Conservation (phyloP, 768 basidiomycete species). For the Hemileccinum rubropunctum region DNA sequence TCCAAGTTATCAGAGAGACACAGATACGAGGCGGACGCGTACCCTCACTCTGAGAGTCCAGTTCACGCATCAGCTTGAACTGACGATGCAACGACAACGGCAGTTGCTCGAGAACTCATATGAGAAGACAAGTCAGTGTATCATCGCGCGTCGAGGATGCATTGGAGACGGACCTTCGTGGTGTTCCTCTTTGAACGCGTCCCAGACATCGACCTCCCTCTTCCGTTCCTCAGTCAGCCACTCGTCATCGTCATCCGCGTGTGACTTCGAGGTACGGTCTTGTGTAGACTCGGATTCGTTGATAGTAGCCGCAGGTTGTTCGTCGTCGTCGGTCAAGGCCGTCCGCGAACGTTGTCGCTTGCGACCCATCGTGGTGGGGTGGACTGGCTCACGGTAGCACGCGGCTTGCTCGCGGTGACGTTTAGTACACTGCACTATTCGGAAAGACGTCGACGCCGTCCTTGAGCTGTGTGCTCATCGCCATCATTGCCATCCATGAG, state of each 20-base stretch:
- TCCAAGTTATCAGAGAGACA: neutral
- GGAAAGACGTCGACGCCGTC: no score
- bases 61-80: constrained; percentile 65
- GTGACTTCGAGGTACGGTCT: constrained; percentile 3
- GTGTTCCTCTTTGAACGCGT: constrained; percentile 73
- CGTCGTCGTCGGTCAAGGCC: constrained; percentile 31
- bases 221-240: constrained; percentile 29
- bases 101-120: constrained; percentile 70
- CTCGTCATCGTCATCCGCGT: constrained; percentile 10
- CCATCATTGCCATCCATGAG: no score
- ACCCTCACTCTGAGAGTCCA: constrained; percentile 68
- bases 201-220: constrained; percentile 69
- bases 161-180: constrained; percentile 56
- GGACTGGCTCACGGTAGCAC: neutral
- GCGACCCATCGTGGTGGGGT: constrained; percentile 27
- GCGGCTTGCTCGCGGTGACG: constrained; percentile 4
- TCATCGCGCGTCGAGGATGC: neutral
- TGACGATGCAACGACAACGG: constrained; percentile 73
- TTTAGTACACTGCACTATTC: no score
- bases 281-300: constrained; percentile 13
- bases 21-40: constrained; percentile 11
- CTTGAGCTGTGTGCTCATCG: neutral
- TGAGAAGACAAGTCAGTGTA: neutral
- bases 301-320: constrained; percentile 14
- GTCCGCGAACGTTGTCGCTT: constrained; percentile 50